Base-by-base conservation (phyloP, 257 asterid species). In the Linaria vulgaris region DNA sequence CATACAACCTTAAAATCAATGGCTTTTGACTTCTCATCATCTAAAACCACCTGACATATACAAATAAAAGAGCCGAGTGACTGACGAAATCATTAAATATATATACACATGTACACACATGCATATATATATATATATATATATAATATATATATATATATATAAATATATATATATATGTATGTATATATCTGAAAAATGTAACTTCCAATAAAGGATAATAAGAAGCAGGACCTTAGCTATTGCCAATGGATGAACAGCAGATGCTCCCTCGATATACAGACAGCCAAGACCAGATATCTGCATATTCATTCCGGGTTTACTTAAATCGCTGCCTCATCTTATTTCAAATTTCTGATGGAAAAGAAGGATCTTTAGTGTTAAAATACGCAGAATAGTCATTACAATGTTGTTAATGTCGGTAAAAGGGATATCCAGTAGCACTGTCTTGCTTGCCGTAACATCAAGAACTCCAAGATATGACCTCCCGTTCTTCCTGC, bases 261-360 rank as follows among this genome's bases (percentile, higher is more conserved):
- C 83, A 72, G 99, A 92, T 77, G 96, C 97, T 64, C 95, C 99
- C 75, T 87, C 99, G 47, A 92, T 74, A 68, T 79, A 89, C 22
- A 92, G 70, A 81, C 85, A 78, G 62, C 78, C 76, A 58, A 44
- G 76, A 72, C 81, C 82, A 61, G 83, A 76, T 63, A 67, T 75
- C 99, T 92, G 91, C 82, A 82, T 58, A 59, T 60, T 69, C 46
- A 68, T 54, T 31, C 3, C 45, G 39, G 57, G 50, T 52, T 48
- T 53, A 21, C 61, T 45, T 20, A 72, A 48, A 41, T 60, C 59
- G 72, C 24, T 15, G 21, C 12, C 71, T 47, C 49, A 41, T 53
- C 30, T 47, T 45, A 21, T 10, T 20, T 9, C 15, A 11, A 52
- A 61, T 31, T 57, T 66, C 16, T 0, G 11, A 52, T 54, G 58